These are phyloP conservation scores for Hypoxylon lenormandii DNA, from an alignment of 495 filamentous ascomycete genomes.

Conservation along the genomic window DNA sequence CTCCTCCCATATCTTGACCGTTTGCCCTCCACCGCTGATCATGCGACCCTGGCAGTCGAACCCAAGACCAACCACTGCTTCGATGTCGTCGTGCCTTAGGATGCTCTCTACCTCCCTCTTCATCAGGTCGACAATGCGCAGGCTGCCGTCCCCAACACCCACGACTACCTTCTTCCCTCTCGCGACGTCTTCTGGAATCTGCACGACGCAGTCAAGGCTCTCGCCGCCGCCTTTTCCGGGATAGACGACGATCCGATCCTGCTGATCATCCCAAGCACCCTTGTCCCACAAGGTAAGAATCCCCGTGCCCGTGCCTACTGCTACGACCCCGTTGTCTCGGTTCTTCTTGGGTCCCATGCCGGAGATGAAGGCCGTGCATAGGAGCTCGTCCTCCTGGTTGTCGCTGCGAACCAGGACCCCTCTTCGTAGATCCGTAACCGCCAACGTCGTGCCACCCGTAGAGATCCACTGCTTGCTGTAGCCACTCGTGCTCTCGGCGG, in stretches of 20 bases:
- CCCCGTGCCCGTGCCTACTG: slow-evolving; percentile 82
- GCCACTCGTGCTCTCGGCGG: slow-evolving; percentile 79
- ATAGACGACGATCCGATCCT: slow-evolving; percentile 82
- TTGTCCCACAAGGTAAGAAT: slow-evolving; percentile 92
- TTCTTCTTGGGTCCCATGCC: slow-evolving; percentile 69
- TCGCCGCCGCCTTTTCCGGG: slow-evolving; percentile 70
- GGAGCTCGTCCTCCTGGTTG: slow-evolving; percentile 91
- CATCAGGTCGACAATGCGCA: slow-evolving; percentile 61
- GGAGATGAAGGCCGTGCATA: slow-evolving; percentile 80
- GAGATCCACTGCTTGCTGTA: slow-evolving; percentile 92
- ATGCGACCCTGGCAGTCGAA: slow-evolving; percentile 86
- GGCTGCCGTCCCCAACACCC: slow-evolving; percentile 78
- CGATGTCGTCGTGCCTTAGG: slow-evolving; percentile 82
- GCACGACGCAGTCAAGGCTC: slow-evolving; percentile 75
- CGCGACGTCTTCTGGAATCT: slow-evolving; percentile 73
- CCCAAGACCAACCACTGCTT: slow-evolving; percentile 79
- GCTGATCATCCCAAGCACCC: slow-evolving; percentile 93
- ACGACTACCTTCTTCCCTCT: slow-evolving; percentile 76
- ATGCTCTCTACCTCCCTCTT: slow-evolving; percentile 58
- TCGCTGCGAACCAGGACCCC: slow-evolving; percentile 87
- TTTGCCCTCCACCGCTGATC: slow-evolving; percentile 84
- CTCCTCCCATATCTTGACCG: slow-evolving; percentile 87
- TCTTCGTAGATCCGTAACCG: slow-evolving; percentile 84
- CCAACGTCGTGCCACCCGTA: slow-evolving; percentile 88
- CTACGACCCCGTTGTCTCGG: slow-evolving; percentile 76